Evolutionary conservation across 345 rosid species (phyloP), one percentile per base, ranked within the genome.

Genomic region (Eucalyptus viminalis): DNA sequence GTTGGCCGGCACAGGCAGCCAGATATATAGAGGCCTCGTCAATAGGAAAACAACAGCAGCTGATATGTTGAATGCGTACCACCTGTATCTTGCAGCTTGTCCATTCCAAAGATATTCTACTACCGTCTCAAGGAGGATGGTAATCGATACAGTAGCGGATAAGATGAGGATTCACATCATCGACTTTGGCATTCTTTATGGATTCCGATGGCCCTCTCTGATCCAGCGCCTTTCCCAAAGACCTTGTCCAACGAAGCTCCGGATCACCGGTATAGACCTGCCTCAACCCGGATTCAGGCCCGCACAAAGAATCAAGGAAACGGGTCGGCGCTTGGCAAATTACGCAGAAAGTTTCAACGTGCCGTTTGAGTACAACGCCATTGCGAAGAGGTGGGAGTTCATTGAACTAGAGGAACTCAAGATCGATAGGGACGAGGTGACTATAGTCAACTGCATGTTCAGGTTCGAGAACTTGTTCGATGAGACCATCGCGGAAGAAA

Each of bases 21-120:
- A 60, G 69, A 60, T 60, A 60, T 60, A 60, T 14, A 80, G 72
- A 80, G 88, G 91, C 29, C 87, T 88, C 87, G 60, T 72, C 56
- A 90, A 89, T 90, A 92, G 90, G 80, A 88, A 14, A 15, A 62
- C 53, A 45, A 88, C 92, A 25, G 87, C 65, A 19, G 92, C 88
- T 14, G 87, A 81, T 13, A 81, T 43, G 86, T 56, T 88, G 54
- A 88, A 81, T 40, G 87, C 80, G 13, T 88, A 80, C 76, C 87
- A 88, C 13, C 87, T 88, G 31, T 88, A 51, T 14, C 72, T 88
- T 83, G 87, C 89, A 3, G 87, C 89, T 9, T 60, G 31, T 27
- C 69, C 69, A 60, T 60, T 60, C 69, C 69, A 60, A 27, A 24
- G 62, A 56, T 56, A 56, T 56, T 56, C 29, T 56, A 56, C 9